Conservation (phyloP, 2,329 filamentous ascomycete genomes). For the Sclerotinia nivalis region DNA sequence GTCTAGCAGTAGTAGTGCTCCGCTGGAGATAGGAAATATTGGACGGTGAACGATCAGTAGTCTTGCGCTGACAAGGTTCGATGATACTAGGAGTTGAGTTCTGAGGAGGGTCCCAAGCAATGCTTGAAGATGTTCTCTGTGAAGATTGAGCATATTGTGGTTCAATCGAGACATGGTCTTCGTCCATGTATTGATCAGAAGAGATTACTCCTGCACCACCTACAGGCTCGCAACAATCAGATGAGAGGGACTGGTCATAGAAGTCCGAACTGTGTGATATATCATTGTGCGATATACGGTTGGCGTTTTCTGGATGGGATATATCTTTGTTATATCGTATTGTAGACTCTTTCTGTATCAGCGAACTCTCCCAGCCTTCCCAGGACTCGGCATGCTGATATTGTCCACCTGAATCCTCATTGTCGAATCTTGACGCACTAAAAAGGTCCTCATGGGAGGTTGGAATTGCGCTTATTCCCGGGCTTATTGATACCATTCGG, state of each 20-base stretch:
- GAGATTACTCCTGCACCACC: not conserved
- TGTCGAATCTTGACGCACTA: not conserved
- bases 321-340: not conserved
- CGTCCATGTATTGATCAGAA: not conserved
- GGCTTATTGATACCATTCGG: constrained; percentile 30
- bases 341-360: not conserved
- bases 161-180: not conserved
- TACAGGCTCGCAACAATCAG: not conserved
- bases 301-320: not conserved
- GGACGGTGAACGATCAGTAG: too few relatives aligned
- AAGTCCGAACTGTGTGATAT: not conserved
- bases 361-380: not conserved
- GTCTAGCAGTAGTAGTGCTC: not conserved
- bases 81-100: not conserved
- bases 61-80: not conserved
- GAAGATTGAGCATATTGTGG: not conserved
- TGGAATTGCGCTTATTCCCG: constrained; percentile 32
- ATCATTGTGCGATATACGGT: not conserved
- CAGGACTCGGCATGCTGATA: constrained; percentile 1
- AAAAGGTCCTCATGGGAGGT: not conserved
- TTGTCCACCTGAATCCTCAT: not conserved
- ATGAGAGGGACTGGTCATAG: not conserved
- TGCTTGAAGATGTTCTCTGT: constrained; percentile 9
- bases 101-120: constrained; percentile 17
- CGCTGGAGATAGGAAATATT: too few relatives aligned